Evolutionary conservation across 1,284 basidiomycete genomes (phyloP).

Genomic region (Sanghuangporus weigelae): DNA sequence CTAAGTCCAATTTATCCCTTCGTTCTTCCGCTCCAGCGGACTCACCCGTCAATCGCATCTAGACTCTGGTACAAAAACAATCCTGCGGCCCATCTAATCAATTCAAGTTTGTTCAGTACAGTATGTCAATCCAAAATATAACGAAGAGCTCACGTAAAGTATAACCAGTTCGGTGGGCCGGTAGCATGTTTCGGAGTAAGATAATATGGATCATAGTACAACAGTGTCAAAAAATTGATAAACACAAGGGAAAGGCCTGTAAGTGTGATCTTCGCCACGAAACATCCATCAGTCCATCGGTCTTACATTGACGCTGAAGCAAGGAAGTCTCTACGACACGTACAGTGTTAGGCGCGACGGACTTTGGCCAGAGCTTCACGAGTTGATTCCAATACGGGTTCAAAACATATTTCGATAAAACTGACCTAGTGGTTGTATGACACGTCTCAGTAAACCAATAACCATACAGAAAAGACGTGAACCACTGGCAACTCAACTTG

Average conservation of each 20-base stretch:
- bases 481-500: conserved; percentile 15
- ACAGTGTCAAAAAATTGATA: conserved; percentile 78
- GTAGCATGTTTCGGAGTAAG: conserved; percentile 56
- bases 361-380: conserved; percentile 85
- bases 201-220: conserved; percentile 80
- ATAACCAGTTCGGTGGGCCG: conserved; percentile 78
- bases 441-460: background rate
- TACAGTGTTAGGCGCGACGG: conserved; percentile 89
- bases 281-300: background rate
- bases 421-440: conserved; percentile 45
- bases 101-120: background rate
- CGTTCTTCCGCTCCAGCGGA: background rate
- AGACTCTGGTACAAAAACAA: conserved; percentile 92
- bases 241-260: conserved; percentile 80
- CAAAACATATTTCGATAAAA: conserved; percentile 76
- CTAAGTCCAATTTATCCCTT: background rate
- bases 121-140: background rate
- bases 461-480: background rate
- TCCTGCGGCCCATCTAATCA: conserved; percentile 76
- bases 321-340: conserved; percentile 26
- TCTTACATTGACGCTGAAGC: background rate
- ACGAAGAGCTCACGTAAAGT: conserved; percentile 63
- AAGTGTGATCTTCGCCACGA: conserved; percentile 65
- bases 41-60: conserved; percentile 83
- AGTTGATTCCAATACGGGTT: conserved; percentile 95